Conservation (phyloP, 768 basidiomycete genomes). For the Boletus subcaerulescens region DNA sequence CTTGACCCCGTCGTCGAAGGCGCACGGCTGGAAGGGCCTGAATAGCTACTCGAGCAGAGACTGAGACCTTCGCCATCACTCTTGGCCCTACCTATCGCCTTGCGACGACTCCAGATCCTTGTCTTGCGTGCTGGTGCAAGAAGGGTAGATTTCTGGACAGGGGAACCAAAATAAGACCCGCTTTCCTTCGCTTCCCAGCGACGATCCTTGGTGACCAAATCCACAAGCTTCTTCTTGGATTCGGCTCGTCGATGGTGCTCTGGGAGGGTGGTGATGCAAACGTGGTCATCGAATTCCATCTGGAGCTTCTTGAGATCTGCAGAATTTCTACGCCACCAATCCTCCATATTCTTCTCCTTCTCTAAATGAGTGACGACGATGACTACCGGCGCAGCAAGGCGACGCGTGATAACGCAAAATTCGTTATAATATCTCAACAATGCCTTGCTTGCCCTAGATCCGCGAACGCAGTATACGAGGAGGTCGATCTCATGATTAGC, state of each 20-base stretch:
- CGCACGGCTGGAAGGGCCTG: neutral
- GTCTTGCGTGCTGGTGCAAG: neutral
- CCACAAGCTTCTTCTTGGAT: constrained; percentile 13
- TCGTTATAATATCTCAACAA: constrained; percentile 31
- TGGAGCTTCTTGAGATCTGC: constrained; percentile 16
- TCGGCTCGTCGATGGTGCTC: constrained; percentile 4
- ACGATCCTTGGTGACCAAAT: constrained; percentile 9
- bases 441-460: constrained; percentile 30
- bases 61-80: neutral
- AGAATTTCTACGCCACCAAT: constrained; percentile 34
- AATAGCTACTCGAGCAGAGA: neutral
- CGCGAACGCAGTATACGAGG: constrained; percentile 38
- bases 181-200: constrained; percentile 3
- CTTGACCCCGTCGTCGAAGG: neutral
- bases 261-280: constrained; percentile 35
- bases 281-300: constrained; percentile 37
- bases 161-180: constrained; percentile 14
- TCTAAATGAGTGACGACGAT: constrained; percentile 39
- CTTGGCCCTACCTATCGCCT: neutral
- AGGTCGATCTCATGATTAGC: constrained; percentile 33
- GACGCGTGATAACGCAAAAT: constrained; percentile 37
- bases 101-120: neutral
- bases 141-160: neutral
- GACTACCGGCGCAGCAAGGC: constrained; percentile 34
- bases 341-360: constrained; percentile 22